A percentile compares a stretch with the other conserved stretches of the same genome.
Conservation (phyloP, 805 yeast species). For the Teunomyces gatunensis region DNA sequence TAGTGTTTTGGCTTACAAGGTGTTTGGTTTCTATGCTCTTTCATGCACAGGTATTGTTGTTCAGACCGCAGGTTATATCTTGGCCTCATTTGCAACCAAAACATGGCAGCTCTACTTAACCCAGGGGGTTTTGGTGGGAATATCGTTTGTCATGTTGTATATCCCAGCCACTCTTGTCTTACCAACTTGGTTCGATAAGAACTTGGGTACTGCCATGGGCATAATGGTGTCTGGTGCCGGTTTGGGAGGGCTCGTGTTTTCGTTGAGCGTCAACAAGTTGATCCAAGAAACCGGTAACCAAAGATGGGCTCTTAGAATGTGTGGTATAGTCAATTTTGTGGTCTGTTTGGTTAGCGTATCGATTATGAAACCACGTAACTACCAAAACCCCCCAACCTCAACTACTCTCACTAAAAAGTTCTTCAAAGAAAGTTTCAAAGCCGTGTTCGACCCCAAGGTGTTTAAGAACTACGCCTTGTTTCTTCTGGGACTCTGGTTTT, state of each 20-base stretch:
- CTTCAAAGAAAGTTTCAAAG: conserved; percentile 21
- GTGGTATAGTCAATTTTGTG: conserved; percentile 32
- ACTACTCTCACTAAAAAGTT: conserved; percentile 19
- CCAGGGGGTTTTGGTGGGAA: conserved; percentile 51
- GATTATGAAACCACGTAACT: conserved; percentile 46
- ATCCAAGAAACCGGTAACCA: conserved; percentile 41
- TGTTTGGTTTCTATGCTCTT: conserved; percentile 49
- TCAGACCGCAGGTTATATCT: conserved; percentile 43
- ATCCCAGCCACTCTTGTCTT: conserved; percentile 44
- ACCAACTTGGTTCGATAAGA: conserved; percentile 49
- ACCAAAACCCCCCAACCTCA: conserved; percentile 22
- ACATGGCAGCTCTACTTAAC: conserved; percentile 53
- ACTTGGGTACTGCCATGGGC: conserved; percentile 48
- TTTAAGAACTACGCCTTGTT: conserved; percentile 23
- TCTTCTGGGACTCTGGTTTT: conserved; percentile 32
- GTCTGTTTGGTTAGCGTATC: conserved; percentile 35
- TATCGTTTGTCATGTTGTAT: conserved; percentile 45
- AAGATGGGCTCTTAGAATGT: conserved; percentile 43
- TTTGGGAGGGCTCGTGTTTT: conserved; percentile 50
- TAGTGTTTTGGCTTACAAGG: conserved; percentile 43
- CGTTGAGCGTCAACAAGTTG: conserved; percentile 41
- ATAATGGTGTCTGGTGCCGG: conserved; percentile 49
- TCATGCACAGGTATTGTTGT: conserved; percentile 46
- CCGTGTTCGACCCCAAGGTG: conserved; percentile 34
- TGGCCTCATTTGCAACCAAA: conserved; percentile 50